Percentiles rank a stretch among this genome's conserved stretches.
Conservation (phyloP, 345 rosid species). For the Orychophragmus violaceus region DNA sequence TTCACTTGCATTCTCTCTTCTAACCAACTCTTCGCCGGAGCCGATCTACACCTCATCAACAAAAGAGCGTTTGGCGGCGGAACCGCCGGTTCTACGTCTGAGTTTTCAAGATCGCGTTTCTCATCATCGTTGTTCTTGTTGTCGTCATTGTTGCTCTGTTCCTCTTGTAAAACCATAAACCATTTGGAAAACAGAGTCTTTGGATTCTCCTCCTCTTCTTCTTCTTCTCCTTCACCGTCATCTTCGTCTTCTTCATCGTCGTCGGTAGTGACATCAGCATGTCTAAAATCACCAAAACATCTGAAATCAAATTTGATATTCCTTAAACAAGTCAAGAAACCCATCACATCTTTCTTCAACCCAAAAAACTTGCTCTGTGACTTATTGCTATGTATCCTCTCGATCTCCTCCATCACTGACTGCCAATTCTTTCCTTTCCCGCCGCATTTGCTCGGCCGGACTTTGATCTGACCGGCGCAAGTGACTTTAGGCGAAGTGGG, state of each 20-base stretch:
- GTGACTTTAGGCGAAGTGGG: constrained; percentile 92
- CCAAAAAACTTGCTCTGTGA: constrained; percentile 49
- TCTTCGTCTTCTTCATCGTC: constrained; percentile 41
- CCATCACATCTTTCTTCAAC: constrained; percentile 63
- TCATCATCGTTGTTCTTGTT: constrained; percentile 11
- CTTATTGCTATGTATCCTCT: constrained; percentile 45
- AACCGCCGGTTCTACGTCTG: constrained; percentile 33
- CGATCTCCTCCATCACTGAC: constrained; percentile 73
- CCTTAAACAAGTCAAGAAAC: constrained; percentile 64
- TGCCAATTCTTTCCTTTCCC: constrained; percentile 58
- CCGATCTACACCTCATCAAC: constrained; percentile 78
- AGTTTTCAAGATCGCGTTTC: neutral
- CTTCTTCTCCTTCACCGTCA: constrained; percentile 29
- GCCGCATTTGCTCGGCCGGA: constrained; percentile 45
- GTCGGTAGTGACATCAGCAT: constrained; percentile 36
- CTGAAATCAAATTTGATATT: constrained; percentile 52
- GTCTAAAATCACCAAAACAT: constrained; percentile 62
- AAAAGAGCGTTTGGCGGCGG: constrained; percentile 78
- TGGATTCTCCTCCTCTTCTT: constrained; percentile 34
- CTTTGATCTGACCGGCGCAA: constrained; percentile 94
- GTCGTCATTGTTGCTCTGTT: constrained; percentile 27
- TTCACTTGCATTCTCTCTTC: constrained; percentile 29
- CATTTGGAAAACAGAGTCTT: constrained; percentile 63
- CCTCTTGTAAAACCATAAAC: constrained; percentile 75
- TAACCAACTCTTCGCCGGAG: constrained; percentile 67